Evolutionary conservation across 2,329 filamentous ascomycete species (phyloP).

Genomic region (Alternaria sp.): DNA sequence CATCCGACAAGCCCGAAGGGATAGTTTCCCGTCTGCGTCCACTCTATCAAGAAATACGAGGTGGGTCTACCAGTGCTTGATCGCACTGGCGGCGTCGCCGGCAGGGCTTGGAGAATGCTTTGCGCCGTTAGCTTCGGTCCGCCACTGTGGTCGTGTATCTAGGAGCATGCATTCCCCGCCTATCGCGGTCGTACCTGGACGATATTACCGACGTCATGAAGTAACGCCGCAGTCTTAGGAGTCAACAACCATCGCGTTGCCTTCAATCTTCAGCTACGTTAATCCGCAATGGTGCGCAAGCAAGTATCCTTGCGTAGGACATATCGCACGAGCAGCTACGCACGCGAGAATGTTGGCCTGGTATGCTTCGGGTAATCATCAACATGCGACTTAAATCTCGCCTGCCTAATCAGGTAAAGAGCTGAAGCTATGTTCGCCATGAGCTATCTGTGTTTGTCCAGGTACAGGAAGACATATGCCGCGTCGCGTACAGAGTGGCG

Average conservation of each 20-base stretch:
- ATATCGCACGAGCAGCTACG: not conserved
- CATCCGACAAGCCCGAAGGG: not conserved
- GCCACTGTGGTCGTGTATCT: constrained; percentile 12
- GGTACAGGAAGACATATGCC: constrained; percentile 12
- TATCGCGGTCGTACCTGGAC: constrained; percentile 6
- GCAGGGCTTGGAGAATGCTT: constrained; percentile 31
- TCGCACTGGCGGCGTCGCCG: constrained; percentile 14
- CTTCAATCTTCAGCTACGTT: not conserved
- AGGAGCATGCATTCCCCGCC: constrained; percentile 1
- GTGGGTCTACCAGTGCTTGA: constrained; percentile 18
- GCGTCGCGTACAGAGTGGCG: constrained; percentile 12
- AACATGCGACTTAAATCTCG: not conserved
- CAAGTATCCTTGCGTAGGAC: not conserved
- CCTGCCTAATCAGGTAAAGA: constrained; percentile 27
- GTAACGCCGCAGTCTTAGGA: not conserved
- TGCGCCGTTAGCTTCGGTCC: constrained; percentile 20
- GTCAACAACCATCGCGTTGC: not conserved
- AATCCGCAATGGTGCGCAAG: not conserved
- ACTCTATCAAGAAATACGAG: constrained; percentile 5
- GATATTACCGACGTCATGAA: not conserved
- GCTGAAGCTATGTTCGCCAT: constrained; percentile 6
- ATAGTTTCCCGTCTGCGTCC: not conserved
- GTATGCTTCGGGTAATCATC: not conserved
- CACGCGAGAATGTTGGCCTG: not conserved
- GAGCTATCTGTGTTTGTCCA: constrained; percentile 21